These are phyloP conservation scores for Phytophthora multivora DNA, from an alignment of 352 stramenopile species.

Conservation along the genomic window DNA sequence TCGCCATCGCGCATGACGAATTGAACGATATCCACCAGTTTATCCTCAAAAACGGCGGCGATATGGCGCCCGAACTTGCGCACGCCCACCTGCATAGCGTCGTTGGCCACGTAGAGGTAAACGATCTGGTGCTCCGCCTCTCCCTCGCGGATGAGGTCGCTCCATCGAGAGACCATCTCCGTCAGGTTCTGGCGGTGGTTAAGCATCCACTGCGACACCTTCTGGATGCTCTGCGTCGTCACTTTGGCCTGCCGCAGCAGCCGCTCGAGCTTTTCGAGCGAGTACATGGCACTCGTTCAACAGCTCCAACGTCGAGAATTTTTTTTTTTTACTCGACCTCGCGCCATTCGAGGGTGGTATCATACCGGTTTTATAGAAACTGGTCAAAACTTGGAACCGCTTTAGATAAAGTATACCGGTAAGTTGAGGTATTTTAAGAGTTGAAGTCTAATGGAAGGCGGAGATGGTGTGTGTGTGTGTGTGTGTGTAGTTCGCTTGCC, in stretches of 20 bases:
- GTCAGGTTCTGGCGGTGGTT: slow-evolving; percentile 54
- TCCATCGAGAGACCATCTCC: slow-evolving; percentile 73
- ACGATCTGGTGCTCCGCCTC: slow-evolving; percentile 80
- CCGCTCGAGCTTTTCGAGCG: slow-evolving; percentile 64
- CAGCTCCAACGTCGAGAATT: not conserved
- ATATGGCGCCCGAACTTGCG: slow-evolving; percentile 82
- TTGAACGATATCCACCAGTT: slow-evolving; percentile 61
- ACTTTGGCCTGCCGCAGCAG: slow-evolving; percentile 73
- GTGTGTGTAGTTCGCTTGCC: too few species aligned
- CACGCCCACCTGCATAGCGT: slow-evolving; percentile 84
- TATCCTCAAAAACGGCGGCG: slow-evolving; percentile 58
- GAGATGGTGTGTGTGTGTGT: too few species aligned
- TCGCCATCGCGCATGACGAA: slow-evolving; percentile 71
- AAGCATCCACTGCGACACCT: slow-evolving; percentile 80
- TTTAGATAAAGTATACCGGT: too few species aligned
- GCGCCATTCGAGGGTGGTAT: not conserved
- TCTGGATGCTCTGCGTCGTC: slow-evolving; percentile 86
- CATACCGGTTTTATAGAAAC: not conserved
- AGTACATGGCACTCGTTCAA: slow-evolving; percentile 36
- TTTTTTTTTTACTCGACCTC: slow-evolving; percentile 7
- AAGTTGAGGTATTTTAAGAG: not conserved
- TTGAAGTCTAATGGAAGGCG: not conserved
- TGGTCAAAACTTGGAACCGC: too few species aligned
- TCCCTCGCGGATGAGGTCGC: slow-evolving; percentile 48
- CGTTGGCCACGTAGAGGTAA: slow-evolving; percentile 85